Evolutionary conservation across 345 rosid species (phyloP).

Genomic region (Dovyalis caffra): DNA sequence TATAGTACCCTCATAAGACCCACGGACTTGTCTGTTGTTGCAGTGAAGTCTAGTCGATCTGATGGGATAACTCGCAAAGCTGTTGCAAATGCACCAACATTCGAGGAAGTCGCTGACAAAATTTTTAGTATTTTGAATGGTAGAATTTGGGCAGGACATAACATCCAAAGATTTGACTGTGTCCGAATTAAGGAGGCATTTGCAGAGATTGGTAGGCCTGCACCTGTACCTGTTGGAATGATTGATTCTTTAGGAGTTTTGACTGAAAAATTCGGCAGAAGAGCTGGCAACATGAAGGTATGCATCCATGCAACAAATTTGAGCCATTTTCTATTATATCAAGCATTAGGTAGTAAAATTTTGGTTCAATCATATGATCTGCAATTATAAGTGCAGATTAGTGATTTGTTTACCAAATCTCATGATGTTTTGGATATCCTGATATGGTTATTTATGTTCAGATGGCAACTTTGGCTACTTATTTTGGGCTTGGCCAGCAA

Average conservation of each 20-base stretch:
- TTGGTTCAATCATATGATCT: background rate
- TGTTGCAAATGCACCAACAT: constrained; percentile 61
- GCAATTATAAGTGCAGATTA: background rate
- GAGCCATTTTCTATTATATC: background rate
- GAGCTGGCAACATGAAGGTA: constrained; percentile 99
- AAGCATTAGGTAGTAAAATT: background rate
- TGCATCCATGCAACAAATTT: background rate
- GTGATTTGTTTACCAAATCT: background rate
- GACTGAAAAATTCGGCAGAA: constrained; percentile 63
- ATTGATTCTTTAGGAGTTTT: constrained; percentile 82
- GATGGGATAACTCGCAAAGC: constrained; percentile 72
- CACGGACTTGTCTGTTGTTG: constrained; percentile 49
- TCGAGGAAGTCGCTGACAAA: constrained; percentile 67
- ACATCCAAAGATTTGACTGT: constrained; percentile 81
- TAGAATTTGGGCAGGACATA: constrained; percentile 93
- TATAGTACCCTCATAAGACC: constrained; percentile 76
- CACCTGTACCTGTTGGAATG: constrained; percentile 65
- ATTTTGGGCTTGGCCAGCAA: constrained; percentile 88
- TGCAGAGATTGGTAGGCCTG: constrained; percentile 51
- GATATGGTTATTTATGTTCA: constrained; percentile 11
- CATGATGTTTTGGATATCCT: background rate
- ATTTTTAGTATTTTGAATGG: constrained; percentile 62
- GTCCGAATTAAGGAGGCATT: constrained; percentile 80
- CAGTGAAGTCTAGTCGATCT: constrained; percentile 50
- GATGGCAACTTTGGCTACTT: constrained; percentile 92